Evolutionary conservation across 2,329 filamentous ascomycete genomes (phyloP), one percentile per base, ranked within the genome.

Genomic region (Coleophoma eucalyptorum): DNA sequence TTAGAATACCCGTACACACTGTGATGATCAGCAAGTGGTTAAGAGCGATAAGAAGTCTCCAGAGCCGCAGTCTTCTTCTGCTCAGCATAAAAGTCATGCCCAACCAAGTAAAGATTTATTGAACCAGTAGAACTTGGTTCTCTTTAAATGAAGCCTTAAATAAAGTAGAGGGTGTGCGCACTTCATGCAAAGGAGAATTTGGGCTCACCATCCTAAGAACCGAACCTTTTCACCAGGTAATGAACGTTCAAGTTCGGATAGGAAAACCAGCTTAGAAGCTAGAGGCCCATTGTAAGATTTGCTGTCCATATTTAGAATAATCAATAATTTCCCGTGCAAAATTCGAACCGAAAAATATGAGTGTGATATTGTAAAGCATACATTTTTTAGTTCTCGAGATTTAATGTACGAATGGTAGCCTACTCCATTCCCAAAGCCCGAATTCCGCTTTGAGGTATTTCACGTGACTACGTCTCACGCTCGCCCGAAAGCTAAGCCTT

Each of bases 181-280:
- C 19, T 31, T 26, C 42, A 6, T 15, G 12, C 21, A 12, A 26
- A n/a, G n/a, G 10, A 45, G 49, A 32, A 2, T 16, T 15, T 4
- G 34, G 4, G 71, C 83, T 72, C 78, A 96, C 93, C 92, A 97
- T 69, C 90, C 92, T 46, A 97, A 71, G 68, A 97, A 96, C 54
- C 93, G 86, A 54, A 97, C 86, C 72, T 97, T 97, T n/a, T 83
- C 80, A 7, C 58, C 62, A 32, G 49, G 50, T 18, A 49, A 37
- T 40, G 56, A 57, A 10, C 47, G 52, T 19, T 33, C 43, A 16
- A 67, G 61, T 32, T 64, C 57, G 37, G 61, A 62, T n/a, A 66
- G 60, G 20, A 64, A 50, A 20, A 48, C 52, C 26, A 66, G 46
- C 12, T 38, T 59, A 2, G 62, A 59, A 4, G 65, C 57, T 41